Evolutionary conservation across 2,329 filamentous ascomycete species (phyloP).

Genomic region (Furcasterigmium sp.): DNA sequence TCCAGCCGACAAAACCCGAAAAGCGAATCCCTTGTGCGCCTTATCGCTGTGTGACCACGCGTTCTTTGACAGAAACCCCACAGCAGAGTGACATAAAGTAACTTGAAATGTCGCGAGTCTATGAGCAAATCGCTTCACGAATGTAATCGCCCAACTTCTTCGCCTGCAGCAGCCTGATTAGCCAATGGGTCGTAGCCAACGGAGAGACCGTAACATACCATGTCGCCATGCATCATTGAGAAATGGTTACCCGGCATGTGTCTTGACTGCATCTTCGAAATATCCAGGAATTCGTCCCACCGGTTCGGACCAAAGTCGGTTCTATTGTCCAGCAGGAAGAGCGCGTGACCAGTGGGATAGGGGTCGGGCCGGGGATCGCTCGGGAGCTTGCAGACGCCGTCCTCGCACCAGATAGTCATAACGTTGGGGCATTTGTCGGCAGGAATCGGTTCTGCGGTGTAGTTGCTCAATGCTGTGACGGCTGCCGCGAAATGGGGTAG

Average conservation of each 20-base stretch:
- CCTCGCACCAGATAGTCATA: slow-evolving; percentile 65
- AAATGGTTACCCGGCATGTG: slow-evolving; percentile 73
- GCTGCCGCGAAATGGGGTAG: slow-evolving; percentile 68
- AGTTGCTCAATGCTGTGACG: slow-evolving; percentile 63
- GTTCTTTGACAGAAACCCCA: no score
- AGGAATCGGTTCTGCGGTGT: slow-evolving; percentile 60
- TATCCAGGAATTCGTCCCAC: slow-evolving; percentile 62
- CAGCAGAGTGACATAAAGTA: slow-evolving; percentile 9
- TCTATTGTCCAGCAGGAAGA: slow-evolving; percentile 69
- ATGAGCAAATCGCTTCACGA: slow-evolving; percentile 24
- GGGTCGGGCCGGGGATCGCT: slow-evolving; percentile 60
- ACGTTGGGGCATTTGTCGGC: slow-evolving; percentile 54
- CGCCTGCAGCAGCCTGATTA: slow-evolving; percentile 20
- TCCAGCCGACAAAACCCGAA: background rate
- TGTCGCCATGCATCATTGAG: slow-evolving; percentile 65
- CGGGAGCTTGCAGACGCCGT: slow-evolving; percentile 65
- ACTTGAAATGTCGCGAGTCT: slow-evolving; percentile 2
- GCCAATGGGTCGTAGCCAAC: background rate
- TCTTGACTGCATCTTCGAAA: slow-evolving; percentile 55
- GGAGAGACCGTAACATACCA: slow-evolving; percentile 20
- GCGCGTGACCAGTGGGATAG: slow-evolving; percentile 54
- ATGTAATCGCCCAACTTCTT: slow-evolving; percentile 28
- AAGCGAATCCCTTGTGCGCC: background rate
- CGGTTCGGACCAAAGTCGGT: slow-evolving; percentile 66
- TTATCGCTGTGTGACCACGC: background rate